Evolutionary conservation across 352 stramenopile species (phyloP), one percentile per base, ranked within the genome.

Genomic region (Phytophthora hybrid): DNA sequence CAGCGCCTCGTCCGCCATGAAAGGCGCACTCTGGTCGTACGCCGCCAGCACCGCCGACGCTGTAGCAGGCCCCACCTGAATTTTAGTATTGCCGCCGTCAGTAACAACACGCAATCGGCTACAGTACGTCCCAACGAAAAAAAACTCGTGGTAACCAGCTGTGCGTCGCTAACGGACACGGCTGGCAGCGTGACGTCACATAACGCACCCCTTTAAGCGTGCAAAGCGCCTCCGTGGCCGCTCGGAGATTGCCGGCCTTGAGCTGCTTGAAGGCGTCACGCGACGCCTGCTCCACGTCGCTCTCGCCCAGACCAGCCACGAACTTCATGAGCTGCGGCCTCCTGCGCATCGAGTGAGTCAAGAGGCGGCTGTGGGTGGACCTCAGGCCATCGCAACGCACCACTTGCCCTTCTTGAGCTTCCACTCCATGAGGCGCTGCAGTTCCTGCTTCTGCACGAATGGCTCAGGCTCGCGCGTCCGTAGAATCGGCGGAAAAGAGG

Each of bases 341-440:
- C 87, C 87, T 93, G 52, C 9, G 21, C 39, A 68, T 16, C 55
- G 41, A 41, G 59, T 19, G 34, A 32, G 56, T 73, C 58, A 73
- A 73, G 65, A 66, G 26, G 16, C 53, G 26, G 8, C 11, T 59
- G 14, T 16, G 14, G 11, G 29, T 32, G n/a, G 31, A 23, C n/a
- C 26, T 0, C 31, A 37, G 59, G 4, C 21, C 51, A 13, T 34
- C 64, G 26, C n/a, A 3, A 76, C 72, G 23, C 55, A 93, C 88
- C 87, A 95, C 77, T 95, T 95, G 47, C 87, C 88, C 61, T 94
- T 95, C 69, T 87, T 93, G 47, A 95, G 84, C 69, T 94, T 95
- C 88, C 88, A 95, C 63, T 93, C 68, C 87, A 95, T 92, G 49
- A 95, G 77, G 49, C 81, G 72, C 29, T 79, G 68, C 44, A 95